Evolutionary conservation across 2,329 filamentous ascomycete species (phyloP).

Genomic region (Ceratocystis cubensis): DNA sequence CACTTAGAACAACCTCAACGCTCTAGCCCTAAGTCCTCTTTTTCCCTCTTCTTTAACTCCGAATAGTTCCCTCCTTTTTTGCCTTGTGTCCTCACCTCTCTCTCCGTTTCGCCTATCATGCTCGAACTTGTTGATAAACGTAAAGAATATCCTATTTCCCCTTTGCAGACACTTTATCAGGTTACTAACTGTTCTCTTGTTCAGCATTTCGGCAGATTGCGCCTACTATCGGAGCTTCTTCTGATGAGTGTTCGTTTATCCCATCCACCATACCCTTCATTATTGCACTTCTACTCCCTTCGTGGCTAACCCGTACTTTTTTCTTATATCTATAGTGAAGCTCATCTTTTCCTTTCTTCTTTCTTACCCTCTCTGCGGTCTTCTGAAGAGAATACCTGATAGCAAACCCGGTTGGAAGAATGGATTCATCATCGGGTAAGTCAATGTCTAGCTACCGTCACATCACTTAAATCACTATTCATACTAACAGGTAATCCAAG

Average conservation of each 20-base stretch:
- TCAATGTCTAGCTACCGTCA: background rate
- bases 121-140: conserved; percentile 19
- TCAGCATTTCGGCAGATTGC: conserved; percentile 36
- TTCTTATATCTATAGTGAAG: conserved; percentile 54
- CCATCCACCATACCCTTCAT: background rate
- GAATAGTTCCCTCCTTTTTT: background rate
- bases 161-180: background rate
- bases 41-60: background rate
- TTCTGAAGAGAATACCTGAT: conserved; percentile 86
- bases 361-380: conserved; percentile 78
- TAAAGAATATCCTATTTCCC: conserved; percentile 10
- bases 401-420: conserved; percentile 74
- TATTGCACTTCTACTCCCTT: background rate
- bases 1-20: background rate
- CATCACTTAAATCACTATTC: background rate
- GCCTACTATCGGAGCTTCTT: conserved; percentile 32
- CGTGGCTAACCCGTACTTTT: background rate
- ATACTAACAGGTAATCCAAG: conserved; percentile 31
- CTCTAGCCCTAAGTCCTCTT: background rate
- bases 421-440: conserved; percentile 65
- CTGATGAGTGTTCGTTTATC: conserved; percentile 35
- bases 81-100: background rate
- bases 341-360: conserved; percentile 80
- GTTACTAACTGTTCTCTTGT: background rate
- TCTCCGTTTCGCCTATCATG: conserved; percentile 7